A percentile compares a stretch with the other conserved stretches of the same genome.
phyloP scores from a whole-genome alignment of 179 eudicot genomes.

The Monotropa hypopitys region DNA sequence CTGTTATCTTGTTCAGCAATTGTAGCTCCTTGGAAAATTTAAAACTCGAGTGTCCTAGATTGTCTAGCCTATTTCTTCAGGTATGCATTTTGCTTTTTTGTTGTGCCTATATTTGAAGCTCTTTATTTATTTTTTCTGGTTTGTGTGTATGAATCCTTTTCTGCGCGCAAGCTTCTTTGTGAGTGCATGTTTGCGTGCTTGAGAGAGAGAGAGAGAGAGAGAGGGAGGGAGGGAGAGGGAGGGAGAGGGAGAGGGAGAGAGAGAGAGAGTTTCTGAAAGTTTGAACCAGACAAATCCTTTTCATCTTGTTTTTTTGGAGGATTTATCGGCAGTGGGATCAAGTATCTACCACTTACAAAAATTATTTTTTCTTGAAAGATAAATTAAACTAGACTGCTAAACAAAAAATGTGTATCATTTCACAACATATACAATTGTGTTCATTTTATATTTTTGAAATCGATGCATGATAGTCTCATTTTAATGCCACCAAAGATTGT shows the following conservation, averaged over 20 bases:
- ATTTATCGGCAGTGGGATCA: too few species aligned
- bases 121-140: background rate
- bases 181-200: background rate
- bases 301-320: background rate
- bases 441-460: too few species aligned
- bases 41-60: constrained; percentile 71
- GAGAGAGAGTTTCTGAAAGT: background rate
- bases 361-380: too few species aligned
- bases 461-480: too few species aligned
- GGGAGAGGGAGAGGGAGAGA: too few species aligned
- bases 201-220: too few species aligned
- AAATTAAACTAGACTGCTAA: too few species aligned
- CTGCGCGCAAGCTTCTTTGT: background rate
- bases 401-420: too few species aligned
- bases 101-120: background rate
- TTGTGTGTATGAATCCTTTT: background rate
- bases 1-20: constrained; percentile 42
- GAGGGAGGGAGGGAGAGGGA: too few species aligned
- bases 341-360: too few species aligned
- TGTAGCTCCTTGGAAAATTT: constrained; percentile 66
- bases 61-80: constrained; percentile 80
- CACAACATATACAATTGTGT: too few species aligned
- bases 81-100: constrained; percentile 22
- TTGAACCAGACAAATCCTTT: background rate
- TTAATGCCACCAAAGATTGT: too few species aligned